phyloP scores from a whole-genome alignment of 257 asterid species.

The Nicotiana obtusifolia region DNA sequence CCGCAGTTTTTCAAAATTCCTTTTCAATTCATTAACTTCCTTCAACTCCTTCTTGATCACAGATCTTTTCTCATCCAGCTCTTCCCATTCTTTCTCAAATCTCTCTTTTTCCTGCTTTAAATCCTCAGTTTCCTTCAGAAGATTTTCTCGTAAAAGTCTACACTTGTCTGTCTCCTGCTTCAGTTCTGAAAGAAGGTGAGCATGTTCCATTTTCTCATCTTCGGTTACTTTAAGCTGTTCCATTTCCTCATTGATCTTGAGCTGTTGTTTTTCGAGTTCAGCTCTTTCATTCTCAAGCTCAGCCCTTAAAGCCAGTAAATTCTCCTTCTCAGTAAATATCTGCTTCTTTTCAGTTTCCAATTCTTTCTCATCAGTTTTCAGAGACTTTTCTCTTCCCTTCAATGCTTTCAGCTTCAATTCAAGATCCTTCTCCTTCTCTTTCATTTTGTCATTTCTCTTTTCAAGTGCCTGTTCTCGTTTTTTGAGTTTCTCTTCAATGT shows the following conservation, averaged over 20 bases:
- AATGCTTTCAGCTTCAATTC: slow-evolving; percentile 62
- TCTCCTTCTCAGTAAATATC: slow-evolving; percentile 54
- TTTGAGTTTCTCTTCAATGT: slow-evolving; percentile 75
- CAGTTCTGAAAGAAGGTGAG: slow-evolving; percentile 68
- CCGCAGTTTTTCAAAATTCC: slow-evolving; percentile 42
- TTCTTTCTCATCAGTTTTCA: slow-evolving; percentile 57
- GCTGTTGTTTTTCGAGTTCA: slow-evolving; percentile 55
- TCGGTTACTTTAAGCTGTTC: slow-evolving; percentile 76
- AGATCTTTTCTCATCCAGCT: slow-evolving; percentile 64
- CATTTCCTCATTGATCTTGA: slow-evolving; percentile 48
- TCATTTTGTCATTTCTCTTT: slow-evolving; percentile 65
- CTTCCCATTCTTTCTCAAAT: slow-evolving; percentile 98
- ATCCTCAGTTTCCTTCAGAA: slow-evolving; percentile 66
- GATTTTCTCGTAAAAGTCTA: slow-evolving; percentile 56
- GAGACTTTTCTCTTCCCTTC: slow-evolving; percentile 74
- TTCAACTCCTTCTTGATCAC: slow-evolving; percentile 58
- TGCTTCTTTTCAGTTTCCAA: slow-evolving; percentile 57
- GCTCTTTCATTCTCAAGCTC: slow-evolving; percentile 62
- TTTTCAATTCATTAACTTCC: slow-evolving; percentile 43
- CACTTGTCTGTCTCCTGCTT: slow-evolving; percentile 81
- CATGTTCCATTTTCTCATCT: slow-evolving; percentile 71
- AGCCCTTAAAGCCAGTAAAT: slow-evolving; percentile 41
- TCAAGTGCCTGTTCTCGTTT: slow-evolving; percentile 83
- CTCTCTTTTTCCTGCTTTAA: slow-evolving; percentile 79
- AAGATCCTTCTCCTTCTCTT: slow-evolving; percentile 60